Conservation (phyloP, 768 basidiomycete genomes). For the Lactarius vividus region DNA sequence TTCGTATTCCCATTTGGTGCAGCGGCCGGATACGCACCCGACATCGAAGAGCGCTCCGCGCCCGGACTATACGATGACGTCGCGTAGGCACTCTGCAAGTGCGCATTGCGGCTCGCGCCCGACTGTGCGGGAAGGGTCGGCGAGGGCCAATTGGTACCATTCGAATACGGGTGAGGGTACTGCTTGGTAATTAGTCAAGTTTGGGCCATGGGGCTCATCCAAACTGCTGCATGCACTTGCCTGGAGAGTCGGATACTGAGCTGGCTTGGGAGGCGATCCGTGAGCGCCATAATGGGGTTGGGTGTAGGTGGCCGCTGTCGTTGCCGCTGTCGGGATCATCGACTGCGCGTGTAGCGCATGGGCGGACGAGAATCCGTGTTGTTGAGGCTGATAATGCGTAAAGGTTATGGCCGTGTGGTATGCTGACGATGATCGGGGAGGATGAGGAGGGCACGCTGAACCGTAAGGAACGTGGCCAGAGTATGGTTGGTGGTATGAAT, state of each 20-base stretch:
- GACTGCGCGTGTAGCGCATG: conserved; percentile 14
- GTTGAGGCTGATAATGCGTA: conserved; percentile 28
- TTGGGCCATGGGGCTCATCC: neutral
- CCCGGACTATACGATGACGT: conserved; percentile 9
- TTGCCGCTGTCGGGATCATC: neutral
- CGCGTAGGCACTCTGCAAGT: conserved; percentile 7
- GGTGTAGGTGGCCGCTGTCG: conserved; percentile 2
- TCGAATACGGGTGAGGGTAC: conserved; percentile 17
- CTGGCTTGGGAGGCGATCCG: conserved; percentile 7
- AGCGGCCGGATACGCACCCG: conserved; percentile 6
- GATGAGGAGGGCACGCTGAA: conserved; percentile 1
- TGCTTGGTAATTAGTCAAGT: neutral
- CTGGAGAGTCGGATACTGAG: conserved; percentile 10
- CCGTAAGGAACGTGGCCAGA: conserved; percentile 18
- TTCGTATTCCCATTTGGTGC: conserved; percentile 12
- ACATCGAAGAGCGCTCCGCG: conserved; percentile 22
- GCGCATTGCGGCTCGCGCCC: conserved; percentile 12
- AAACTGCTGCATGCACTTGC: conserved; percentile 5
- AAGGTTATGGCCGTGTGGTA: conserved; percentile 26
- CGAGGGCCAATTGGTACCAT: conserved; percentile 19
- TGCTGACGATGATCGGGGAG: neutral
- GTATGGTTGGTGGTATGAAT: conserved; percentile 16
- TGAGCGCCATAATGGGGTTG: conserved; percentile 5
- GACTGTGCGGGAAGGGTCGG: neutral
- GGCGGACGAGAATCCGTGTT: conserved; percentile 22